Evolutionary conservation across 306 rosid species (phyloP), one percentile per base, ranked within the genome.

Genomic region (Hippophae gyantsensis): DNA sequence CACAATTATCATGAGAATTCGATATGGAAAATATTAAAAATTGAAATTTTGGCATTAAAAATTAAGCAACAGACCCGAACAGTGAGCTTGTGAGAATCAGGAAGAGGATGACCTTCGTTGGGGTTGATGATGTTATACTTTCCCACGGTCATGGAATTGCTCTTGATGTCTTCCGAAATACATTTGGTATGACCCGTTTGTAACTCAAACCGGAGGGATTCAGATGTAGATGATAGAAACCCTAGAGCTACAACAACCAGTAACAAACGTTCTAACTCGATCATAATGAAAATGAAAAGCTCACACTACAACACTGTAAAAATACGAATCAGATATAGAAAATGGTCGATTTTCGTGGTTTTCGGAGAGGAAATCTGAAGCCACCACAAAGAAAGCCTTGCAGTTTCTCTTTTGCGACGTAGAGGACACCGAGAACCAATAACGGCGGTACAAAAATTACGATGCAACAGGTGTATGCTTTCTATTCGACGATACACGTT

Each of bases 81-180:
- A 55, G 86, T 84, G 85, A 88, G 18, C 71, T 76, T 84, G 80
- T 82, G 94, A 0, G 89, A 69, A 58, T 86, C 84, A 1, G 97
- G 89, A 3, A 85, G 1, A 13, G 97, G 99, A 0, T 77, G 74
- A 50, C 76, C 94, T 52, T 86, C 95, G 70, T 59, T 72, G 44
- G 77, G 94, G 59, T 82, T 88, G 47, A 93, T 69, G 61, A 93
- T 42, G 60, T 43, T 41, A 83, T 93, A 88, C 67, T 82, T 93
- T 0, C 97, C 97, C 41, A 92, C 93, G 9, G 96, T 82, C 97
- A 92, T 78, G 78, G 97, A 80, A 64, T 80, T 86, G 77, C 64
- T 71, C 74, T 86, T 88, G 8, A 92, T 82, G 42, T 92, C 99
- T 66, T 92, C 99, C 48, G 92, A 65, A 79, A 92, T 78, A 82